Base-by-base conservation (phyloP, 2,329 filamentous ascomycete genomes). In the Raffaelea albimanens region DNA sequence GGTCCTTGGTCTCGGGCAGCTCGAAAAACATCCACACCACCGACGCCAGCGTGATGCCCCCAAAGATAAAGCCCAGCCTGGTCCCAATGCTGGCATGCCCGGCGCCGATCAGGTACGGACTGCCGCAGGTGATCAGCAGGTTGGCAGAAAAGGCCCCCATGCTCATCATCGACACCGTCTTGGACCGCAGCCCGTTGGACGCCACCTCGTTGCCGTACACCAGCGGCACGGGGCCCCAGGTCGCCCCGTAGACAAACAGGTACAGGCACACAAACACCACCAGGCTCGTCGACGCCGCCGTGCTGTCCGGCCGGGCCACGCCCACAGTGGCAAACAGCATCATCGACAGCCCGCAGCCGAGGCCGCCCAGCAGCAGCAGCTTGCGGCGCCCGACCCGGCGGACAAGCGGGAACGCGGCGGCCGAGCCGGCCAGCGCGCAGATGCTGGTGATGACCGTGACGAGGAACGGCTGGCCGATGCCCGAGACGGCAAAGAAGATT, bases 401-500 rank as follows among this genome's bases (percentile, higher is more conserved):
- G 3, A 44, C 33, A 13, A 18, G 19, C 4, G 33, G 29, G 25
- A 44, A 36, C n/a, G 23, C 20, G n/a, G 20, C 20, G 55, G 73
- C 58, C 9, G 76, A 56, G 51, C 78, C 72, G 11, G 73, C 73
- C 19, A 72, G 57, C 19, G 76, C 73, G 14, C 74, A 74, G 40
- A 77, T 67, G 8, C 67, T 68, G 40, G 64, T 70, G 40, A 78
- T 73, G 55, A 75, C 76, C 18, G 68, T 66, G 60, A 78, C 78
- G 54, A 71, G 69, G 56, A 79, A 79, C 10, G 74, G 68, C 46
- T 73, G 67, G 19, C 70, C 66, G 3, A 78, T 70, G 40, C 70
- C 65, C 25, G 75, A 73, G 71, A 79, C 79, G 54, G 73, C 69
- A 57, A 79, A 75, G 65, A 79, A 79, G 58, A 78, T 79, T 3